Base-by-base conservation (phyloP, 2,329 filamentous ascomycete species). In the Fusarium sp. region DNA sequence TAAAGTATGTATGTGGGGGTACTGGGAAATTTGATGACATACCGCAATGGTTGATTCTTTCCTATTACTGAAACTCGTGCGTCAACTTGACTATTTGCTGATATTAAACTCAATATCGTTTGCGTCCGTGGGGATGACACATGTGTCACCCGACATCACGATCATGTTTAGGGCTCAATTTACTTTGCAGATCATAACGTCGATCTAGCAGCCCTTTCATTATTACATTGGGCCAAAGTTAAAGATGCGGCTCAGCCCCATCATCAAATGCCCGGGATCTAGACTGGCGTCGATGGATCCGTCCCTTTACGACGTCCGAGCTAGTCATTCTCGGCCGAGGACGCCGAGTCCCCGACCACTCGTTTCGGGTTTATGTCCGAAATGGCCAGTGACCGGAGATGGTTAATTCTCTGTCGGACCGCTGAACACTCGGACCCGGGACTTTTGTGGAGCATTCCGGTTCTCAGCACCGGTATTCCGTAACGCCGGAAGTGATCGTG, bases 11-110 rank as follows among this genome's bases (percentile, higher is more conserved):
- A 57, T 55, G 70, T 73, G 70, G 70, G 44, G 66, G 56, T 57
- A 44, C 35, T 35, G n/a, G 45, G 61, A 63, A 67, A 68, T 63
- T 55, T 42, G 55, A 63, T 73, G 66, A 68, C 66, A 68, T 68
- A 20, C 51, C 56, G 56, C 35, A 41, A 38, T 44, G 16, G 50
- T n/a, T 47, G 28, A 22, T 41, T 60, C 38, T 61, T 71, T 71
- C 57, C 35, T 39, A 26, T 53, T 48, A 13, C 28, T 41, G 41
- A 56, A 57, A 38, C 53, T 44, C 39, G 35, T 65, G 53, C 63
- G 62, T 48, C 14, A 36, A 47, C 42, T 56, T 35, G 53, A n/a
- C n/a, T 30, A 24, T 39, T 53, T 30, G 24, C 22, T 62, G 22
- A 24, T 26, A 42, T 22, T 31, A 14, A 42, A 26, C 36, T n/a